Evolutionary conservation across 78 protist species (phyloP), one percentile per base, ranked within the genome.

Genomic region (Chrysochromulina tobinii): DNA sequence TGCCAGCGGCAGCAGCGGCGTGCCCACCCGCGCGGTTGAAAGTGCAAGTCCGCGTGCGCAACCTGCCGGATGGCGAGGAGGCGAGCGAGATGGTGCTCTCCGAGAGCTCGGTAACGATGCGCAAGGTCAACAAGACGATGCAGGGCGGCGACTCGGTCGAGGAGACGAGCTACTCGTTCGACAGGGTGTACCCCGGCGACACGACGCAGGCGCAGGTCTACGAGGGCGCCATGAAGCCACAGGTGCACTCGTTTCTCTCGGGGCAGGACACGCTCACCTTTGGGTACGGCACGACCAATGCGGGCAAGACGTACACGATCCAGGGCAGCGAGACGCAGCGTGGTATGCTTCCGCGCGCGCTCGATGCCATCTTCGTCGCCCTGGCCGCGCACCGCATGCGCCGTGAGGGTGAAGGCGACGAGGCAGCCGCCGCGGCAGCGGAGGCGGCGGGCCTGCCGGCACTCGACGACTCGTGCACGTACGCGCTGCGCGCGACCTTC

Each of bases 221-320:
- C 48, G 64, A 54, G 18, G 27, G 3, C 21, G 61, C 51, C 64
- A 79, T 54, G 64, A 38, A 2, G 38, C 87, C 87, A 48, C 87
- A 51, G 64, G 87, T 79, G 25, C 38, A 17, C 15, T 59, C 18
- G 20, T 38, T 79, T 1, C n/a, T 54, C 50, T 23, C 3, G 17
- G 64, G 87, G 17, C 64, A 18, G 15, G 87, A 79, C 87, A 54
- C 87, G 59, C 87, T 79, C 20, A 54, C 61, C 25, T 79, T 79
- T 23, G 87, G 64, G 50, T 79, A 79, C 61, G 87, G 87, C 87
- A 54, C 54, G n/a, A 79, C 87, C 14, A 79, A 79, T 64, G 87
- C 87, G 61, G 87, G 87, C 87, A 79, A 79, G 61, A 79, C 87
- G 87, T 54, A 79, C 61, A 79, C 87, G 3, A 27, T 79, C 23